Evolutionary conservation across 2,329 filamentous ascomycete genomes (phyloP), one percentile per base, ranked within the genome.

Genomic region (Fusarium sp.): DNA sequence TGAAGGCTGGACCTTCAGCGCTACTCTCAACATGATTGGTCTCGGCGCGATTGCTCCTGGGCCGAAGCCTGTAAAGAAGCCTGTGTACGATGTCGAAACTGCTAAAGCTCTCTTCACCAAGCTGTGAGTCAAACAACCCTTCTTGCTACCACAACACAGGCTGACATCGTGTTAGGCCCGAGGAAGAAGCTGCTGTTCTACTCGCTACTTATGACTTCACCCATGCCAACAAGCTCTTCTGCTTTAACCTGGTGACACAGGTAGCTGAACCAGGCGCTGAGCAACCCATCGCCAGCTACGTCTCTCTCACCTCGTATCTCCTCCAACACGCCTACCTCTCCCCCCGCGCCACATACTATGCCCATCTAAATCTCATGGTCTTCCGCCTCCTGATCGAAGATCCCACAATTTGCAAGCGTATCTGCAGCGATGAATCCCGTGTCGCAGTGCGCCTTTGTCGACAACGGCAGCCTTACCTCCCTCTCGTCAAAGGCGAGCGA

Each of bases 151-250:
- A 3, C n/a, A 28, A 35, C 31, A 22, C 16, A 15, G 6, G 26
- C 58, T 77, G 20, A 77, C 42, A 15, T 9, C 14, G 18, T 61
- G 53, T 12, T 42, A 97, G 94, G 73, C 96, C 96, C 3, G 91
- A 91, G 6, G 88, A 91, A 65, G 91, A 95, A 80, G 93, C 94
- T 22, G 91, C 95, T 9, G 87, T 97, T 6, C 84, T 98, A 8
- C 87, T 99, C 38, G 91, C 94, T 2, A 92, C 94, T 0, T 99
- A 98, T 80, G 96, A 98, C 80, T 98, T 98, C 80, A 91, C 91
- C 7, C 93, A 97, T 79, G 93, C 95, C 38, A 99, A 98, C 85
- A 98, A 98, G 82, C 87, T 98, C 14, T 98, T 99, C 82, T 95
- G 94, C 81, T 92, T 93, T 80, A 95, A 92, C 76, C 83, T 99